Evolutionary conservation across 495 filamentous ascomycete genomes (phyloP).

Genomic region (Lasiosphaeriaceae sp.): DNA sequence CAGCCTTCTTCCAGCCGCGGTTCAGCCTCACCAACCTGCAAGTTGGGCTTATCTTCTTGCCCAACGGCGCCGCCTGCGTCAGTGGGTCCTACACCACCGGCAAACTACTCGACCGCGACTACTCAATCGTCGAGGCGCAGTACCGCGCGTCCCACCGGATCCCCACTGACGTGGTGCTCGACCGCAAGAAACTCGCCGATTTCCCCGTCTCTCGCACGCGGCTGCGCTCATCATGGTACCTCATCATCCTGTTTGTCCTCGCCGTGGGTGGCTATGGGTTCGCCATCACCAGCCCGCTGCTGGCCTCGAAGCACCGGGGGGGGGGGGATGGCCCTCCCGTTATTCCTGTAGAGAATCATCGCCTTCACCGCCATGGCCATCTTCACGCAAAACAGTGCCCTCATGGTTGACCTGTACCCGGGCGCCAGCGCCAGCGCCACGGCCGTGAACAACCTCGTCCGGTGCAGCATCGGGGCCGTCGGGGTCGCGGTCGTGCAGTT

Average conservation of each 20-base stretch:
- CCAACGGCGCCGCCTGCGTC: slow-evolving; percentile 28
- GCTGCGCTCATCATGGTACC: slow-evolving; percentile 28
- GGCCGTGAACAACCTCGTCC: slow-evolving; percentile 60
- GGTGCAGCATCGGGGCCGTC: slow-evolving; percentile 59
- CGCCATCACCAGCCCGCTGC: slow-evolving; percentile 40
- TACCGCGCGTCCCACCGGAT: slow-evolving; percentile 37
- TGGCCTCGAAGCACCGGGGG: slow-evolving; percentile 27
- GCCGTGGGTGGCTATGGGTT: slow-evolving; percentile 50
- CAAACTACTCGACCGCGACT: slow-evolving; percentile 26
- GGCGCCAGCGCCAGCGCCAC: slow-evolving; percentile 55
- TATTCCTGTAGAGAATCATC: slow-evolving; percentile 48
- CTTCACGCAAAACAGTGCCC: slow-evolving; percentile 40
- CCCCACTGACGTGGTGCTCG: slow-evolving; percentile 41
- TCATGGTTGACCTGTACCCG: slow-evolving; percentile 62
- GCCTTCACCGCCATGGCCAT: slow-evolving; percentile 41
- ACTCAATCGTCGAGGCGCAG: slow-evolving; percentile 12
- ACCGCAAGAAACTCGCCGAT: slow-evolving; percentile 47
- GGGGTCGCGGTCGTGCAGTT: slow-evolving; percentile 59
- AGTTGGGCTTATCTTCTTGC: slow-evolving; percentile 39
- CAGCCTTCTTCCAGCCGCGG: slow-evolving; percentile 36
- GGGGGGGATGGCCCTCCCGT: slow-evolving; percentile 36
- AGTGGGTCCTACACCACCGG: slow-evolving; percentile 19
- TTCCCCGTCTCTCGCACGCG: slow-evolving; percentile 64
- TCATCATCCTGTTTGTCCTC: slow-evolving; percentile 32
- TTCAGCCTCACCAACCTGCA: slow-evolving; percentile 51